Evolutionary conservation across 1,139 yeast genomes (phyloP), one percentile per base, ranked within the genome.

Genomic region (Kodamaea derodonti): DNA sequence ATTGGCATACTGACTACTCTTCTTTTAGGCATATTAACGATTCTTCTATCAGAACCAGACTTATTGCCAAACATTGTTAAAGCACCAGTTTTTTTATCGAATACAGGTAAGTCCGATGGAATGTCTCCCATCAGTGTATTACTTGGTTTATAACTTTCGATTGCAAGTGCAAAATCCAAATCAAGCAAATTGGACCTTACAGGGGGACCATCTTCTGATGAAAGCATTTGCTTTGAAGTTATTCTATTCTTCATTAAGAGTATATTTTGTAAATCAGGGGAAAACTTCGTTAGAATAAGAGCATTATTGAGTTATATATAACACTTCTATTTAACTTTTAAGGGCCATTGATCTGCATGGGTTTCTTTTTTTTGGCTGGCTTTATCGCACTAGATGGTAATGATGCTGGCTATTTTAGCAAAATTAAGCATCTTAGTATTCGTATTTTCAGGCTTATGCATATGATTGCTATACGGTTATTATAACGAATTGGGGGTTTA

Each of bases 81-180:
- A 5, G 12, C 17, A 14, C 28, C 28, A 4, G 28, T 25, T 14
- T 14, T 12, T 11, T 25, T 25, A 14, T 25, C 14, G 17, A 25
- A 13, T 7, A 25, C 28, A 34, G 71, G 70, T 11, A 63, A 36
- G 1, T 35, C 41, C 4, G 45, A 45, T 2, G 71, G 72, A 10
- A 69, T 49, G 32, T 68, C 72, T 4, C 48, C 48, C 10, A 49
- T 24, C 4, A 52, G 39, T 37, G 46, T 50, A 8, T 43, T 45
- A 2, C 58, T 54, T 1, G 70, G 69, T 26, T 47, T 47, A 39
- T 53, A 62, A 4, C 60, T 44, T 13, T 49, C 51, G 4, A 60
- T 55, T 12, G 67, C 71, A 33, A 55, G 53, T 8, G 54, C 35
- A 32, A 61, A 45, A 38, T 60, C 66, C 25, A 56, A 33, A 31